Percentiles rank a stretch among this genome's conserved stretches.
These are phyloP conservation scores for Podila epicladia DNA, from an alignment of 192 early-diverging fungal genomes.

Conservation along the genomic window DNA sequence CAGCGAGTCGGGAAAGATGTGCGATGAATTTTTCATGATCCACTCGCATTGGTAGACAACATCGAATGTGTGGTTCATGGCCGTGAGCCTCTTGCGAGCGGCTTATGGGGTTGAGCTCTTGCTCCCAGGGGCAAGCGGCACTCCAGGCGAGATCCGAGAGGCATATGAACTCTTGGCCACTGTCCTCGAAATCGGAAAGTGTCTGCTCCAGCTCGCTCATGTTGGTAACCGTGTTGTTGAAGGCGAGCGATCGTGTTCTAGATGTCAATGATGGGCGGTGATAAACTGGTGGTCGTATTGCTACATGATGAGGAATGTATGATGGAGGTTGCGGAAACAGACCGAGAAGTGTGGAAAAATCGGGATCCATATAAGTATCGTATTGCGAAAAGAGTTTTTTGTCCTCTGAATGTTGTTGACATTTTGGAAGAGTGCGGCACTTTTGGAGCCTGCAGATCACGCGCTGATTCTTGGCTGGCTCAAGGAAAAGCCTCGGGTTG, in stretches of 20 bases:
- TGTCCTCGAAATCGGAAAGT: not conserved
- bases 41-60: not conserved
- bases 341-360: too few species aligned
- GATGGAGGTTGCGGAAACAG: too few species aligned
- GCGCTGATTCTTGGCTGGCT: too few species aligned
- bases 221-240: not conserved
- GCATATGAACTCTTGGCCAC: not conserved
- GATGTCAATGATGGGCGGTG: not conserved
- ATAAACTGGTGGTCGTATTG: not conserved
- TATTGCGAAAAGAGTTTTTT: too few species aligned
- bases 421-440: too few species aligned
- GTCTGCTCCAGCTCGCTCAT: not conserved
- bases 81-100: not conserved
- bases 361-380: too few species aligned
- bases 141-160: not conserved
- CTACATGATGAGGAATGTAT: too few species aligned
- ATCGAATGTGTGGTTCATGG: not conserved
- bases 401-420: too few species aligned
- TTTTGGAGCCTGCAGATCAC: too few species aligned
- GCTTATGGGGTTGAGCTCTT: not conserved
- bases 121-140: not conserved
- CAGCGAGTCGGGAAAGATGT: not conserved
- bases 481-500: too few species aligned
- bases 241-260: not conserved
- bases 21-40: not conserved